Evolutionary conservation across 2,329 filamentous ascomycete genomes (phyloP).

Genomic region (Penicillium sp.): DNA sequence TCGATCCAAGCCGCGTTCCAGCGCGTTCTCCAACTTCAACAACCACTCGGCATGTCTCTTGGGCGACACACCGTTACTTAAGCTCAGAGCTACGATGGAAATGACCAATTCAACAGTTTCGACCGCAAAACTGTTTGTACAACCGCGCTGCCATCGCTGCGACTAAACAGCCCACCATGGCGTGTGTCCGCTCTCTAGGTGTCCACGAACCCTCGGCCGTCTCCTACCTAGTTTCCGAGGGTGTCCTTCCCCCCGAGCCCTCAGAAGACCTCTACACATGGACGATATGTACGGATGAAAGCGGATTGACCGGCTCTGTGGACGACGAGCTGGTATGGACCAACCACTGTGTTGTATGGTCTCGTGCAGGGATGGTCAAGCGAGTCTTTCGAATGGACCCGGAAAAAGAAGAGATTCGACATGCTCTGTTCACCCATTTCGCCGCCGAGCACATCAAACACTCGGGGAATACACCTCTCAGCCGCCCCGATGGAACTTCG

Average conservation of each 20-base stretch:
- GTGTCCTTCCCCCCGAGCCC: conserved; percentile 70
- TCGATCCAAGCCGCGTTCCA: conserved; percentile 30
- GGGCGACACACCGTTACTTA: conserved; percentile 1
- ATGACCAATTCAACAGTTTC: conserved; percentile 24
- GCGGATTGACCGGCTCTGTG: conserved; percentile 44
- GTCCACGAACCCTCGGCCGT: conserved; percentile 85
- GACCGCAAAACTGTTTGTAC: conserved; percentile 23
- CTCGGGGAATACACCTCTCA: conserved; percentile 7
- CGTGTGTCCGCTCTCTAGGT: conserved; percentile 85
- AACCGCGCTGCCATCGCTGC: conserved; percentile 21
- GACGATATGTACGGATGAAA: conserved; percentile 61
- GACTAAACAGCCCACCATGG: conserved; percentile 62
- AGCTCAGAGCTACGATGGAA: conserved; percentile 29
- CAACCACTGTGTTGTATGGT: conserved; percentile 80
- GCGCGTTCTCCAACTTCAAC: conserved; percentile 28
- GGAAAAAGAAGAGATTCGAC: conserved; percentile 82
- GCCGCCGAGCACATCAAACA: conserved; percentile 47
- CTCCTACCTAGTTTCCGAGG: conserved; percentile 78
- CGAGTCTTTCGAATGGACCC: conserved; percentile 83
- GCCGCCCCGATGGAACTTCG: conserved; percentile 4
- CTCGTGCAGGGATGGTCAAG: conserved; percentile 78
- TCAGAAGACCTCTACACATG: conserved; percentile 69
- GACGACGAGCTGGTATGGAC: conserved; percentile 84
- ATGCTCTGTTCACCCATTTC: conserved; percentile 84
- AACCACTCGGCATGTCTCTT: conserved; percentile 15